Evolutionary conservation across 2,329 filamentous ascomycete genomes (phyloP), one percentile per base, ranked within the genome.

Genomic region (Fusarium aywerte): DNA sequence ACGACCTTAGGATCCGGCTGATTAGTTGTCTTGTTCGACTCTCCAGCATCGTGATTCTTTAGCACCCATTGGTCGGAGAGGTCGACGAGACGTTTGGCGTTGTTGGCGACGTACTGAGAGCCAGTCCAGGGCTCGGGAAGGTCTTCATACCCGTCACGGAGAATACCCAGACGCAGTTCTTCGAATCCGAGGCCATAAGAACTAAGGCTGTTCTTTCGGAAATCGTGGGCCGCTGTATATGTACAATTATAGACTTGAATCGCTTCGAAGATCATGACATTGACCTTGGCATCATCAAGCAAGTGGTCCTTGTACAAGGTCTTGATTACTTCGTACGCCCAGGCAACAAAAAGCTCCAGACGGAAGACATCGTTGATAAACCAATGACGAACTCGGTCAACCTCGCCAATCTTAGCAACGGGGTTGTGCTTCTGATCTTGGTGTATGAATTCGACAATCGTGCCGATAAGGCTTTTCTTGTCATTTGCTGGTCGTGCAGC

Each of bases 71-170:
- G 81, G 25, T 84, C 80, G 36, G 83, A 83, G 18, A 90, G 81
- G 65, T 89, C 85, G 23, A 87, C 80, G 16, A 89, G 81, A 18
- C 87, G 86, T 73, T 87, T 86, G 13, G 83, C 73, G 63, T 89
- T 89, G 75, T 89, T 89, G 49, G 87, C 85, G 55, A 89, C 81
- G 65, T 84, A 87, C 40, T 81, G 78, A 68, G 86, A 88, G 16
- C 92, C 93, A 1, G 94, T 97, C 96, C 96, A 99, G 42, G 94
- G 91, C 61, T 92, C 89, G 0, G 90, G 87, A 10, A 97, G 83
- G 12, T 84, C 87, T 20, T 89, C 84, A 73, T 93, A 94, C 42
- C 87, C 86, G 16, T 84, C 80, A 3, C 81, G 79, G 11, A 92
- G 78, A 23, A 92, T 85, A 8, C 90, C 90, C 67, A 90, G 82